These are phyloP conservation scores for Cocos nucifera DNA, from an alignment of 176 grass and related monocot genomes.

Conservation along the genomic window DNA sequence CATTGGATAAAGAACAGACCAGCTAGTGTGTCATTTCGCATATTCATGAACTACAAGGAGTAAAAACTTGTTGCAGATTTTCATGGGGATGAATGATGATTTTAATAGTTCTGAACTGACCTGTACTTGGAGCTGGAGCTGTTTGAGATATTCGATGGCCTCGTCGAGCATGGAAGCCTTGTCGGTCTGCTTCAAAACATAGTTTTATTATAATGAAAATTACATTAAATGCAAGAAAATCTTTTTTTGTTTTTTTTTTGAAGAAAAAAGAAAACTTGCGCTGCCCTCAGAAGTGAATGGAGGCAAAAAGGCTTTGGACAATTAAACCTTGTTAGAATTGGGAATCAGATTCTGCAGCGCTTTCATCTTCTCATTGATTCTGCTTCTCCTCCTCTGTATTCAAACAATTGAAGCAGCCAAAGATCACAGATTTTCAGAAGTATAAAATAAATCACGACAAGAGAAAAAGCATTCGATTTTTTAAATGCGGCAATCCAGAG, in stretches of 20 bases:
- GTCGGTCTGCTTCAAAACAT: constrained; percentile 48
- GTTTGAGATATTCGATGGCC: constrained; percentile 95
- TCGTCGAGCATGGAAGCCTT: constrained; percentile 99
- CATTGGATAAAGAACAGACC: too few relatives aligned
- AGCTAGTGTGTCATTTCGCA: too few relatives aligned
- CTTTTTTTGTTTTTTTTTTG: too few relatives aligned
- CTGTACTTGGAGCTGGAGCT: constrained; percentile 96
- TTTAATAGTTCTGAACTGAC: constrained; percentile 12
- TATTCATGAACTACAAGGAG: too few relatives aligned
- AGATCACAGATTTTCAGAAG: neutral
- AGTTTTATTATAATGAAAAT: constrained; percentile 1
- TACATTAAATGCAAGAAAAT: neutral
- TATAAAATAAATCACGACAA: neutral
- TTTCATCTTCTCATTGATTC: constrained; percentile 98
- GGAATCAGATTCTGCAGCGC: constrained; percentile 91
- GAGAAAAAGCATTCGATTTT: neutral
- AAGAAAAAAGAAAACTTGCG: too few relatives aligned
- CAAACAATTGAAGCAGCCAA: neutral
- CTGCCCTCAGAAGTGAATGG: too few relatives aligned
- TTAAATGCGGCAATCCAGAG: neutral
- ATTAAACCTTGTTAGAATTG: constrained; percentile 80
- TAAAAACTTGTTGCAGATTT: too few relatives aligned
- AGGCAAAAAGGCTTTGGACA: neutral
- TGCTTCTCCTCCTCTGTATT: constrained; percentile 75
- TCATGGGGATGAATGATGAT: too few relatives aligned